A percentile compares a stretch with the other conserved stretches of the same genome.
These are phyloP conservation scores for Trypanosoma caninum DNA, from an alignment of 208 protist species.

Conservation along the genomic window DNA sequence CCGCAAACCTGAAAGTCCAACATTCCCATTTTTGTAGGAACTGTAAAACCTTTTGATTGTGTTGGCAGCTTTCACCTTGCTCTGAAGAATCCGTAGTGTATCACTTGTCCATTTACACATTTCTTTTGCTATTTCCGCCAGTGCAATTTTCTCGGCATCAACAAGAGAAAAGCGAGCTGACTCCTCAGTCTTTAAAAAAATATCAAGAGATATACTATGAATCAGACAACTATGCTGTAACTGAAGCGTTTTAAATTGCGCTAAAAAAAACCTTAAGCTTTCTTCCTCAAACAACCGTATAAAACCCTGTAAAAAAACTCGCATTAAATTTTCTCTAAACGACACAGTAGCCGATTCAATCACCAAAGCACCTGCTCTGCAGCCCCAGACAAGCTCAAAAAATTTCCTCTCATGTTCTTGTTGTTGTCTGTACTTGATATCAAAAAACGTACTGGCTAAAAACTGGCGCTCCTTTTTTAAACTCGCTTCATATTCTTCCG, in stretches of 20 bases:
- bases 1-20: conserved; percentile 20
- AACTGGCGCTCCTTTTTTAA: conserved; percentile 5
- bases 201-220: neutral
- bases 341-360: conserved; percentile 7
- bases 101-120: neutral
- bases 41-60: conserved; percentile 21
- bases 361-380: neutral
- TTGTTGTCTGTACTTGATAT: neutral
- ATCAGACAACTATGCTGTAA: neutral
- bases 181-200: conserved; percentile 5
- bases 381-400: neutral
- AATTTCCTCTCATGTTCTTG: conserved; percentile 1
- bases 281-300: neutral
- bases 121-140: conserved; percentile 19
- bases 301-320: neutral
- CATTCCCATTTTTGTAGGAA: conserved; percentile 6
- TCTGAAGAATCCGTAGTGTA: conserved; percentile 4
- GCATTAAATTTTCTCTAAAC: neutral
- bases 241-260: neutral
- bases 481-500: neutral
- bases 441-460: neutral
- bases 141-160: conserved; percentile 16
- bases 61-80: neutral
- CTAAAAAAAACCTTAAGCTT: neutral
- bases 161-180: conserved; percentile 14